A percentile compares a stretch with the other conserved stretches of the same genome.
These are phyloP conservation scores for Fermentozyma sake DNA, from an alignment of 1,139 yeast species.

Conservation along the genomic window DNA sequence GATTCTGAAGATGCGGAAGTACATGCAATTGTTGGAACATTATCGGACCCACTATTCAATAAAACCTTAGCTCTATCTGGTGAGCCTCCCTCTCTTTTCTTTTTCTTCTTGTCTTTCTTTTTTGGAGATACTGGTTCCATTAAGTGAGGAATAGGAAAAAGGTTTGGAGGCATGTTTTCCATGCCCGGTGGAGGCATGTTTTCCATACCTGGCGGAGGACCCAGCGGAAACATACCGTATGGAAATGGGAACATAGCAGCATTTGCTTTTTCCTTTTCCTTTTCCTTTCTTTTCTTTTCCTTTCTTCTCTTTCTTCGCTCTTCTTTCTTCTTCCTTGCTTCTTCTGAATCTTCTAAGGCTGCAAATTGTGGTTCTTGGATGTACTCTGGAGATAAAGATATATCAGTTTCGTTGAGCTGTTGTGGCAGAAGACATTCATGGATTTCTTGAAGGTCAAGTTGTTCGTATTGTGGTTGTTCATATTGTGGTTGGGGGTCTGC, in stretches of 20 bases:
- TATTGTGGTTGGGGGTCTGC: too few species aligned
- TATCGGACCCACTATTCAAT: not conserved
- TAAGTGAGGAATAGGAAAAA: conserved; percentile 9
- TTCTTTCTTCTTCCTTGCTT: conserved; percentile 10
- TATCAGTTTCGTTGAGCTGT: too few species aligned
- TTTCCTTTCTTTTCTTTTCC: conserved; percentile 16
- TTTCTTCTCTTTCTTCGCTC: conserved; percentile 16
- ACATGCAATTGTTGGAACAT: not conserved
- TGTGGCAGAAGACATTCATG: too few species aligned
- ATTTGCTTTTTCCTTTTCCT: conserved; percentile 17
- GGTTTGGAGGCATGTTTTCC: conserved; percentile 12
- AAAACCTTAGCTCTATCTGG: not conserved
- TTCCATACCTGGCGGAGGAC: conserved; percentile 4
- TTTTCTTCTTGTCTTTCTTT: conserved; percentile 13
- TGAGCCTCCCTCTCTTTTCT: conserved; percentile 5
- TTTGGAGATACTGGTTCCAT: conserved; percentile 11
- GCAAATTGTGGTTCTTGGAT: conserved; percentile 3
- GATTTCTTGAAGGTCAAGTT: too few species aligned
- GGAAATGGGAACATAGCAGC: conserved; percentile 18
- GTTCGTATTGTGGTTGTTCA: too few species aligned
- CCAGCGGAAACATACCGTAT: conserved; percentile 7
- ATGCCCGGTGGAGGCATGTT: conserved; percentile 7
- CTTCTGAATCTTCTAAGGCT: conserved; percentile 8
- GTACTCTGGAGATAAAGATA: too few species aligned
- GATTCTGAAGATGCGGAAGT: conserved; percentile 1